These are phyloP conservation scores for Trichomonas tenax DNA, from an alignment of 208 protist genomes.

Conservation along the genomic window DNA sequence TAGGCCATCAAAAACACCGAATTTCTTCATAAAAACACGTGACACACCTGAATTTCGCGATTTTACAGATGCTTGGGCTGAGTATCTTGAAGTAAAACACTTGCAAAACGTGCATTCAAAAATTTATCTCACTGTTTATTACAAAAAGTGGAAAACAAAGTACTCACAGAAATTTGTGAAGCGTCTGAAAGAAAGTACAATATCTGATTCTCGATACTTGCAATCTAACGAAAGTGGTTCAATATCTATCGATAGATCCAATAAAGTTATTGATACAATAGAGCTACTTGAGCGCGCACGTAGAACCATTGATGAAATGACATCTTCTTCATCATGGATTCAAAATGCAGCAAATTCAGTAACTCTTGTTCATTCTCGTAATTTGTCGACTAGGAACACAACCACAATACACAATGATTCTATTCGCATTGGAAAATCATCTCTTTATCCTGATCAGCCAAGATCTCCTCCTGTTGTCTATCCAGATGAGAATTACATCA, in stretches of 20 bases:
- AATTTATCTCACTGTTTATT: not conserved
- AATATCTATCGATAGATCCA: not conserved
- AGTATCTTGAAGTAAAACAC: not conserved
- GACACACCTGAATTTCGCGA: not conserved
- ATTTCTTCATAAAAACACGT: not conserved
- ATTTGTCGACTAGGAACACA: not conserved
- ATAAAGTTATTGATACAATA: not conserved
- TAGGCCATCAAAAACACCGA: not conserved
- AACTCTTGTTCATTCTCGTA: not conserved
- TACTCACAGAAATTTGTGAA: not conserved
- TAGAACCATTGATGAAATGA: not conserved
- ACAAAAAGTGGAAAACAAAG: not conserved
- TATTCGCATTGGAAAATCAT: not conserved
- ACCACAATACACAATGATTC: not conserved
- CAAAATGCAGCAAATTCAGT: not conserved
- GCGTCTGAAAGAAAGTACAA: not conserved
- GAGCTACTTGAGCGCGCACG: not conserved
- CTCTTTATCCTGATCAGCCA: not conserved
- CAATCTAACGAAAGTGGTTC: not conserved
- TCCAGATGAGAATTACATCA: not conserved
- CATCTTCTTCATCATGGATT: not conserved
- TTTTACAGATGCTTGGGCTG: not conserved
- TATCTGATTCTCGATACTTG: not conserved
- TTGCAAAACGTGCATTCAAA: not conserved
- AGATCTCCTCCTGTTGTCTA: not conserved